Conservation (phyloP, 2,329 filamentous ascomycete genomes). For the Nothophoma quercina region DNA sequence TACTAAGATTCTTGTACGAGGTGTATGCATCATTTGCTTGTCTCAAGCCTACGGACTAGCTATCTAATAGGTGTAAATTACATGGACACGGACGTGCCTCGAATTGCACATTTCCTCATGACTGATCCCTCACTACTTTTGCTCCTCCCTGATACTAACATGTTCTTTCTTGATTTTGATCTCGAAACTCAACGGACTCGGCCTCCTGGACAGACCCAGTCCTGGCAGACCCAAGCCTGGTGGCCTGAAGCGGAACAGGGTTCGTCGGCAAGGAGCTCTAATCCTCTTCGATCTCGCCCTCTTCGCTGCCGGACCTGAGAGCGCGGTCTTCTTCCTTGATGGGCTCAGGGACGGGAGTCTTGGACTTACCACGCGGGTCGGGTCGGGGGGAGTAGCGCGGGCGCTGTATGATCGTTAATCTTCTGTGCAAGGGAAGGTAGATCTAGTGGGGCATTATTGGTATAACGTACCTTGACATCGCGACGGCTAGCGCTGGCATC, state of each 20-base stretch:
- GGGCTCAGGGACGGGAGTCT: conserved; percentile 56
- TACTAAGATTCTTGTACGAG: too few species aligned
- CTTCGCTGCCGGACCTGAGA: conserved; percentile 88
- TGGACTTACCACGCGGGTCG: conserved; percentile 62
- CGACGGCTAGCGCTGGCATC: conserved; percentile 61
- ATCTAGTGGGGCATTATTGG: too few species aligned
- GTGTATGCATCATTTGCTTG: too few species aligned
- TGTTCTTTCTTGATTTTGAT: neutral
- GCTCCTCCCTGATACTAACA: neutral
- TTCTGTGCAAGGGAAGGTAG: neutral
- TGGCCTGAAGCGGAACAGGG: neutral
- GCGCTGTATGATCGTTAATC: conserved; percentile 33
- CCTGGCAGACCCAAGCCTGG: too few species aligned
- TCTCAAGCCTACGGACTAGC: neutral
- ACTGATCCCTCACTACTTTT: neutral
- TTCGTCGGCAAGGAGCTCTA: conserved; percentile 35
- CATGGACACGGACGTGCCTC: neutral
- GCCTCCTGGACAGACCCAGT: neutral
- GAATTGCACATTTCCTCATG: too few species aligned
- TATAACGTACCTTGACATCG: conserved; percentile 54
- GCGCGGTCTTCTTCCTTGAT: conserved; percentile 66
- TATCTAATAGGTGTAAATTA: neutral
- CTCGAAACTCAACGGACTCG: neutral
- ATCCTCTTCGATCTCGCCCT: conserved; percentile 94
- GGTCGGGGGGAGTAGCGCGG: conserved; percentile 62